These are phyloP conservation scores for Cladosporium velox DNA, from an alignment of 2,329 filamentous ascomycete genomes.

Conservation along the genomic window DNA sequence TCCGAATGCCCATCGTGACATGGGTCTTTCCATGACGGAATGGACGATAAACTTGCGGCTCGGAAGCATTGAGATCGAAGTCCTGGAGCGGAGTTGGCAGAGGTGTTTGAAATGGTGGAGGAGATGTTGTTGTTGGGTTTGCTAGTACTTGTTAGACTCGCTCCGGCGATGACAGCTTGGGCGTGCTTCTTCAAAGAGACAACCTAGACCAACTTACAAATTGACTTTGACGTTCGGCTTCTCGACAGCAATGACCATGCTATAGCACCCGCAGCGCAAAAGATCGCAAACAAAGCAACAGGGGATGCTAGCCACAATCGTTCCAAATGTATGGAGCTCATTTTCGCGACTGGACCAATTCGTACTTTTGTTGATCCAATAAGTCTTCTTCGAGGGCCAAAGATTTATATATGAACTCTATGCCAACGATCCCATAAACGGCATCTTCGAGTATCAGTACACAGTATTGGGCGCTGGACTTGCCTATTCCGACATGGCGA, in stretches of 20 bases:
- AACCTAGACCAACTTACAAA: neutral
- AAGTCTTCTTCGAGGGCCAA: neutral
- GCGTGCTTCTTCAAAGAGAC: neutral
- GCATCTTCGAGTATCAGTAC: neutral
- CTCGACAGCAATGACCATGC: slow-evolving; percentile 2
- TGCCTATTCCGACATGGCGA: slow-evolving; percentile 6
- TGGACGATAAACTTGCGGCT: slow-evolving; percentile 12
- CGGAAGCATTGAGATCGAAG: slow-evolving; percentile 16
- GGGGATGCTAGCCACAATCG: neutral
- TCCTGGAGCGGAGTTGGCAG: slow-evolving; percentile 7
- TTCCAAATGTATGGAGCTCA: neutral
- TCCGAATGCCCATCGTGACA: slow-evolving; percentile 18
- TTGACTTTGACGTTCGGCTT: neutral
- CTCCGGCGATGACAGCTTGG: too few species aligned
- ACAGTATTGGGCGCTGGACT: slow-evolving; percentile 1
- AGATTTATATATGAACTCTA: slow-evolving; percentile 4
- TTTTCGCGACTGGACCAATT: neutral
- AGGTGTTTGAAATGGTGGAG: slow-evolving; percentile 14
- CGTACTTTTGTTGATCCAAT: neutral
- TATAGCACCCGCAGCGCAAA: neutral
- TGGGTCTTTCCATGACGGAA: slow-evolving; percentile 16
- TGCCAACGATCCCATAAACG: neutral
- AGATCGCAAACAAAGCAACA: neutral
- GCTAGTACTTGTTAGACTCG: neutral
- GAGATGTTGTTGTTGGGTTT: neutral